phyloP scores from a whole-genome alignment of 2,329 filamentous ascomycete species.

The Ophiostoma sp. region DNA sequence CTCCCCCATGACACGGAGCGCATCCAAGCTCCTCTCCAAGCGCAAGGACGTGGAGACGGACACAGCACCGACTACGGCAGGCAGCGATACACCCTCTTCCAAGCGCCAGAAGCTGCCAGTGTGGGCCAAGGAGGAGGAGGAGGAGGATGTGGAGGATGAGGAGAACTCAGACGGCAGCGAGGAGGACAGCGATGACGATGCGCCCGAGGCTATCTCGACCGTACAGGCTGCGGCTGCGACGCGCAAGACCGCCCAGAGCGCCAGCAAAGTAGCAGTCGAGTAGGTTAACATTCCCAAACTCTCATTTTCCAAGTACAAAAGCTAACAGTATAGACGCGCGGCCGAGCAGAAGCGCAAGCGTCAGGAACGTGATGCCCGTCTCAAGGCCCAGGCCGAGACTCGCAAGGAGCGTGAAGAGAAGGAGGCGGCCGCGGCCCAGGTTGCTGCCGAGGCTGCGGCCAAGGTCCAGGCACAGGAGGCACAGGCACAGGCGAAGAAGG shows the following conservation, averaged over 20 bases:
- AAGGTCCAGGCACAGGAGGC: constrained; percentile 24
- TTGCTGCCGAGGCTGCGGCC: constrained; percentile 26
- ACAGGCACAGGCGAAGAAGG: constrained; percentile 24
- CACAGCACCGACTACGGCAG: neutral
- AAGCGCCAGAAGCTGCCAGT: constrained; percentile 21
- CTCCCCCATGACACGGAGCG: constrained; percentile 22
- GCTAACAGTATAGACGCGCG: constrained; percentile 40
- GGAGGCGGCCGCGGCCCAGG: constrained; percentile 22
- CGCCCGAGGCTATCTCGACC: constrained; percentile 56
- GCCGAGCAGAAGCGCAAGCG: constrained; percentile 51
- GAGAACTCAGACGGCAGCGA: constrained; percentile 34
- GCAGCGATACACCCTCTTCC: constrained; percentile 14
- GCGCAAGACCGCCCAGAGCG: constrained; percentile 43
- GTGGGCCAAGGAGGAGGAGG: constrained; percentile 29
- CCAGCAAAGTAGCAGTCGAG: constrained; percentile 48
- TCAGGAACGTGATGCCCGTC: constrained; percentile 48
- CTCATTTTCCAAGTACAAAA: neutral
- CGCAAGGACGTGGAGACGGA: constrained; percentile 16
- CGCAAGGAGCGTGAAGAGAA: constrained; percentile 35
- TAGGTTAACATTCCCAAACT: constrained; percentile 33
- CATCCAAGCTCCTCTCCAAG: constrained; percentile 23
- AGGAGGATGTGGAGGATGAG: constrained; percentile 19
- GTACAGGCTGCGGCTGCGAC: constrained; percentile 44
- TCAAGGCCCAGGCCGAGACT: constrained; percentile 52
- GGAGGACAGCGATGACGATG: constrained; percentile 51